Base-by-base conservation (phyloP, 1,139 yeast species). In the Protomyces macrosporus region DNA sequence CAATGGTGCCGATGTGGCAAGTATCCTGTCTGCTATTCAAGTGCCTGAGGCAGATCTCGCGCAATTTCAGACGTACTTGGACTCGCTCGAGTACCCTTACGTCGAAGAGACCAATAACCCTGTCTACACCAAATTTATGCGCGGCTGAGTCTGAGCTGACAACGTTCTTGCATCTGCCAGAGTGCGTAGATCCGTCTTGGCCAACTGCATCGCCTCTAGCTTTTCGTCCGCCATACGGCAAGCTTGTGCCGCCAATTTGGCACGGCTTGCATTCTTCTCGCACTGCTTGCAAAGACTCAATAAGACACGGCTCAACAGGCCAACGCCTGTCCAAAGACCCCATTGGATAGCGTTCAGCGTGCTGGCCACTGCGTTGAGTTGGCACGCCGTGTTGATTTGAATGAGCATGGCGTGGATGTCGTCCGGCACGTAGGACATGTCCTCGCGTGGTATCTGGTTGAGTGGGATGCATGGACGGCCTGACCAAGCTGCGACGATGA, bases 1-100 rank as follows among this genome's bases (percentile, higher is more conserved):
- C 76, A 95, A 90, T 71, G 99, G 99, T 39, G 87, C 93, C 64
- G 98, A 93, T 74, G 83, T 93, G 57, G 98, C 96, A 53, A 90
- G 90, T 74, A 89, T 93, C 0, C 79, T 93, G 69, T 93, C 96
- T 63, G 99, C 96, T 39, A 82, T 95, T 67, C 85, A 85, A 53
- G 90, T 91, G 36, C 97, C 98, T 3, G 82, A 83, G 53, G 81
- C 81, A 42, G 90, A 93, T 51, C 77, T 79, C 55, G 84, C 77
- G 39, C 82, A 81, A 52, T 87, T 91, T 73, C 84, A 86, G 69
- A 77, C 78, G 33, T 89, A 90, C 75, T 80, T 93, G 75, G 79
- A 82, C 55, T 80, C 82, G 52, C 79, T 90, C 68, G 95, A 90
- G 33, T 93, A 91, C 76, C 83, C 84, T 50, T 88, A 82, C 74